Evolutionary conservation across 176 grass and related monocot species (phyloP).

Genomic region (Miscanthus lutarioriparius): DNA sequence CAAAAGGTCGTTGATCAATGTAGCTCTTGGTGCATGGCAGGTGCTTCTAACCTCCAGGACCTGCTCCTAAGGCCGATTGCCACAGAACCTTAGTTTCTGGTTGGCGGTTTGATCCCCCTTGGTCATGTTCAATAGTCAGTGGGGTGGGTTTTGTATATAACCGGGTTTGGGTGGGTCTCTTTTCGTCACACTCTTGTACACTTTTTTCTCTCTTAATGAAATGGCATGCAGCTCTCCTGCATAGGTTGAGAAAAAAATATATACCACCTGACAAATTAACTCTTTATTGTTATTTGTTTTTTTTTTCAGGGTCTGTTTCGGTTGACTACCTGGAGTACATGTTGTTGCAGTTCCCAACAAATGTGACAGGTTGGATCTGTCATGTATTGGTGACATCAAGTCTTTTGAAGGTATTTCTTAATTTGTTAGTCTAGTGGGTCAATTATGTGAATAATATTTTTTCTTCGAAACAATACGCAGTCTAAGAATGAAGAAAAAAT

Average conservation of each 20-base stretch:
- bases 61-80: background rate
- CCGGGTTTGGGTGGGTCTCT: background rate
- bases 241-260: background rate
- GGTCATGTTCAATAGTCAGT: background rate
- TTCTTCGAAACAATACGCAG: background rate
- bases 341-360: slow-evolving; percentile 90
- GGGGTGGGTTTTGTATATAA: background rate
- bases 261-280: background rate
- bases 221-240: background rate
- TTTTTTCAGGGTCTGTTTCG: slow-evolving; percentile 73
- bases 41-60: background rate
- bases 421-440: background rate
- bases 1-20: background rate
- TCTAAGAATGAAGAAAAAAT: background rate
- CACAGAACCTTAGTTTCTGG: background rate
- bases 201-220: background rate
- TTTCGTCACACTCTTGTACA: background rate
- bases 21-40: background rate
- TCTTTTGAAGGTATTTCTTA: slow-evolving; percentile 68
- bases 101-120: background rate
- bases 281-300: slow-evolving; percentile 9
- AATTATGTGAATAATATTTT: slow-evolving; percentile 6
- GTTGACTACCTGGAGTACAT: slow-evolving; percentile 93
- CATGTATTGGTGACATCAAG: slow-evolving; percentile 88
- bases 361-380: slow-evolving; percentile 96